A percentile compares a stretch with the other conserved stretches of the same genome.
Conservation (phyloP, 352 stramenopile species). For the Salisapilia sapeloensis region DNA sequence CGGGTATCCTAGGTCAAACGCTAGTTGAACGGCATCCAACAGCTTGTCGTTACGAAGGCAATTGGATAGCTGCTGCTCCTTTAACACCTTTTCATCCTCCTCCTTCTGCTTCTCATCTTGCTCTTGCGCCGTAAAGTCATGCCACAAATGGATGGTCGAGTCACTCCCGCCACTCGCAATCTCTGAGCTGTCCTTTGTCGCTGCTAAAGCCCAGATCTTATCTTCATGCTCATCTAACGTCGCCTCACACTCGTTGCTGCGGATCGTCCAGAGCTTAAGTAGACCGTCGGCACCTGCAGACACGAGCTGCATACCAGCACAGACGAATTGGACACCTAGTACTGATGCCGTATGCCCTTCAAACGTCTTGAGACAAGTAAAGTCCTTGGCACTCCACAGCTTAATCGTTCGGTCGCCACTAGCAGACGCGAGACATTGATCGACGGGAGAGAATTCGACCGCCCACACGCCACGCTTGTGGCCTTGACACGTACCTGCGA, state of each 20-base stretch:
- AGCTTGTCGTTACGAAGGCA: conserved; percentile 87
- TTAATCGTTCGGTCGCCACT: conserved; percentile 95
- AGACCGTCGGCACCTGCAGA: conserved; percentile 93
- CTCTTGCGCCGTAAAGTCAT: conserved; percentile 87
- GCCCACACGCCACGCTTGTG: conserved; percentile 97
- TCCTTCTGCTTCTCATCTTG: conserved; percentile 66
- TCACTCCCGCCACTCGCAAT: conserved; percentile 90
- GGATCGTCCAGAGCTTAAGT: conserved; percentile 97
- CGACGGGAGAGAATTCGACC: conserved; percentile 92
- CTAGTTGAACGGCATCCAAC: conserved; percentile 59
- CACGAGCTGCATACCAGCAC: conserved; percentile 86
- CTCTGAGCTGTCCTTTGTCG: conserved; percentile 75
- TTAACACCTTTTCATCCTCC: conserved; percentile 83
- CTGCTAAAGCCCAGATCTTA: conserved; percentile 94
- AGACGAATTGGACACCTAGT: conserved; percentile 81
- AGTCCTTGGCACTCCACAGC: conserved; percentile 93
- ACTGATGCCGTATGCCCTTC: conserved; percentile 86
- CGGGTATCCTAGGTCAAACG: conserved; percentile 88
- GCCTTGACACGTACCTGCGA: conserved; percentile 87
- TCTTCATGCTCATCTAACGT: conserved; percentile 95
- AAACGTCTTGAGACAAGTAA: conserved; percentile 94
- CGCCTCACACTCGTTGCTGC: conserved; percentile 94
- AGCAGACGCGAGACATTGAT: conserved; percentile 90
- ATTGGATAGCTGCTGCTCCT: conserved; percentile 93
- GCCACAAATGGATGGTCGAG: conserved; percentile 89